Percentiles rank a stretch among this genome's conserved stretches.
phyloP scores from a whole-genome alignment of 1,284 basidiomycete species.

The Fomes fomentarius region DNA sequence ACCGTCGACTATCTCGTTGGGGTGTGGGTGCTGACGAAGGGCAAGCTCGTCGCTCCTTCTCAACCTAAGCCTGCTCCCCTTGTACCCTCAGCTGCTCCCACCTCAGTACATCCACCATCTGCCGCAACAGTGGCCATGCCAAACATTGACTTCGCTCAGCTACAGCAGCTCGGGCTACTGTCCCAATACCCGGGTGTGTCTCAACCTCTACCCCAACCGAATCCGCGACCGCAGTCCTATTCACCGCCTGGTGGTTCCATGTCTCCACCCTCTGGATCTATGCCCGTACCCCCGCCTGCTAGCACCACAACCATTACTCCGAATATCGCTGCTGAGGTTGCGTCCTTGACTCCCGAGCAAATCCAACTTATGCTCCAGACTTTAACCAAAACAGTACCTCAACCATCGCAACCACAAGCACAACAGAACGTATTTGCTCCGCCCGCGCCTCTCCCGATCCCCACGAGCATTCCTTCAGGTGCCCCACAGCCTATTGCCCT shows the following conservation, averaged over 20 bases:
- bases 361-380: slow-evolving; percentile 58
- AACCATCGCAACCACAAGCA: slow-evolving; percentile 15
- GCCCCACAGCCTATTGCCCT: slow-evolving; percentile 20
- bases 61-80: slow-evolving; percentile 27
- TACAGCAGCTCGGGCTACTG: slow-evolving; percentile 15
- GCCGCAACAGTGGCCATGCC: slow-evolving; percentile 9
- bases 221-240: background rate
- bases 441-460: slow-evolving; percentile 13
- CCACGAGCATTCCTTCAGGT: background rate
- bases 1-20: slow-evolving; percentile 73
- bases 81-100: slow-evolving; percentile 31
- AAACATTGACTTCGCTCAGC: slow-evolving; percentile 13
- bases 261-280: background rate
- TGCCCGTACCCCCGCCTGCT: background rate
- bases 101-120: slow-evolving; percentile 5
- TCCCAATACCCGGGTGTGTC: background rate
- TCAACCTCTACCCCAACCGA: slow-evolving; percentile 5
- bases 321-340: slow-evolving; percentile 50
- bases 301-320: slow-evolving; percentile 1
- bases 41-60: slow-evolving; percentile 57
- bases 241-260: background rate
- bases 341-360: slow-evolving; percentile 63
- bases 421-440: slow-evolving; percentile 9
- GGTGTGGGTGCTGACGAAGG: slow-evolving; percentile 82
- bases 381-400: slow-evolving; percentile 31